phyloP scores from a whole-genome alignment of 345 rosid species.

The Eucalyptus virginea region DNA sequence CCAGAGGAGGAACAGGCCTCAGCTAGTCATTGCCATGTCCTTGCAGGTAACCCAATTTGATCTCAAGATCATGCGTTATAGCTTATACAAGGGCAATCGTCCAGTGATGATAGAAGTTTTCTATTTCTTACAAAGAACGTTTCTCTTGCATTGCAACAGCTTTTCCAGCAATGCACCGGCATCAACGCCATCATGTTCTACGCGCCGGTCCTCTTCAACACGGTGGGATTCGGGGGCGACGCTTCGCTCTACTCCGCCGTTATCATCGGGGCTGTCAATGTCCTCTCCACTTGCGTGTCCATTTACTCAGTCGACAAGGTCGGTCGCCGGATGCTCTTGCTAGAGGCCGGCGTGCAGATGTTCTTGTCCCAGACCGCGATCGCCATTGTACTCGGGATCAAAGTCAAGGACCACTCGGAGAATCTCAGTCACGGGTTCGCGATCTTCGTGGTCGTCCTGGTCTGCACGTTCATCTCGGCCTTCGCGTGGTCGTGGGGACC shows the following conservation, averaged over 20 bases:
- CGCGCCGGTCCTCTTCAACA: slow-evolving; percentile 82
- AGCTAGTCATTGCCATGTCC: slow-evolving; percentile 64
- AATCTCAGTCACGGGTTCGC: slow-evolving; percentile 29
- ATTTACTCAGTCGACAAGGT: slow-evolving; percentile 81
- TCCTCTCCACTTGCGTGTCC: slow-evolving; percentile 66
- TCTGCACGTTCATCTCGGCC: slow-evolving; percentile 79
- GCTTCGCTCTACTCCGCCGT: slow-evolving; percentile 93
- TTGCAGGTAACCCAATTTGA: slow-evolving; percentile 34
- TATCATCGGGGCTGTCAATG: slow-evolving; percentile 86
- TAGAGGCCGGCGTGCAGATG: slow-evolving; percentile 92
- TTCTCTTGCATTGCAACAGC: slow-evolving; percentile 17
- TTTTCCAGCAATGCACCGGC: slow-evolving; percentile 92
- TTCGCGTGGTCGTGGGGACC: slow-evolving; percentile 99
- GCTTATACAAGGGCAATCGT: not conserved
- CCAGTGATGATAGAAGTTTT: not conserved
- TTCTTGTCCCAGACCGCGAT: slow-evolving; percentile 64
- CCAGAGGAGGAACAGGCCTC: slow-evolving; percentile 68
- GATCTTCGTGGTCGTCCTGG: slow-evolving; percentile 57
- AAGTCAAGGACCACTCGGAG: slow-evolving; percentile 58
- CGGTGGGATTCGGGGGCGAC: slow-evolving; percentile 67
- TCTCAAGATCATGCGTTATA: not conserved
- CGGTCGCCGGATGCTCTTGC: slow-evolving; percentile 66
- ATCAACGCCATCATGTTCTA: slow-evolving; percentile 98
- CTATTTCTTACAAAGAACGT: not conserved
- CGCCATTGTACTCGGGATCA: slow-evolving; percentile 66